Evolutionary conservation across 495 filamentous ascomycete species (phyloP).

Genomic region (Tuber melanosporum): DNA sequence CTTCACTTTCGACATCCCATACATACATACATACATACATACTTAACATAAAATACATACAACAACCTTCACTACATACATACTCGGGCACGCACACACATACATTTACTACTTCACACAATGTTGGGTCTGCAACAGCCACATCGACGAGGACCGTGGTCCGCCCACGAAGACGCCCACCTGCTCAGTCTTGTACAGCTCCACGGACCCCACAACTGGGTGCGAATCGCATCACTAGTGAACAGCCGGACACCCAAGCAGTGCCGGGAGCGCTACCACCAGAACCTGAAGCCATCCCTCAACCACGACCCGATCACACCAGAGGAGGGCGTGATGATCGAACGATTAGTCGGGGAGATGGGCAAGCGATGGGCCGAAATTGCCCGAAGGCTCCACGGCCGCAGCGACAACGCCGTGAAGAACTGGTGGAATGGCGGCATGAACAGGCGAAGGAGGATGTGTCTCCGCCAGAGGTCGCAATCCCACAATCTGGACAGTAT

Average conservation of each 20-base stretch:
- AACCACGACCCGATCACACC: constrained; percentile 88
- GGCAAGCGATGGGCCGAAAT: constrained; percentile 96
- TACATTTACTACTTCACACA: not conserved
- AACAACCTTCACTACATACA: constrained; percentile 1
- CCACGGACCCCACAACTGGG: constrained; percentile 86
- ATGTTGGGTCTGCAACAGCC: not conserved
- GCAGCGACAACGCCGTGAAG: constrained; percentile 97
- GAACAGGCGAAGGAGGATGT: constrained; percentile 61
- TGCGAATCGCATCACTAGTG: constrained; percentile 72
- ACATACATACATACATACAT: not conserved
- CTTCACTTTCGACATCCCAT: not conserved
- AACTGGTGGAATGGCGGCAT: constrained; percentile 98
- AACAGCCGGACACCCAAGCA: constrained; percentile 83
- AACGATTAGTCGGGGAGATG: constrained; percentile 69
- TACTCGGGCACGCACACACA: too few relatives aligned
- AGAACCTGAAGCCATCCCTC: constrained; percentile 85
- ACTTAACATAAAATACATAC: not conserved
- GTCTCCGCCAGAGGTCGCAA: constrained; percentile 47
- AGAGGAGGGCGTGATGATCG: constrained; percentile 79
- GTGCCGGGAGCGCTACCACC: constrained; percentile 90
- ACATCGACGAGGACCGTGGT: constrained; percentile 84
- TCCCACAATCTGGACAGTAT: constrained; percentile 43
- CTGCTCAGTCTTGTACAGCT: constrained; percentile 66
- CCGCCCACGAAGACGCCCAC: constrained; percentile 66
- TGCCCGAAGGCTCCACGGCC: constrained; percentile 71